Conservation (phyloP, 2,329 filamentous ascomycete species). For the Ciborinia camelliae region DNA sequence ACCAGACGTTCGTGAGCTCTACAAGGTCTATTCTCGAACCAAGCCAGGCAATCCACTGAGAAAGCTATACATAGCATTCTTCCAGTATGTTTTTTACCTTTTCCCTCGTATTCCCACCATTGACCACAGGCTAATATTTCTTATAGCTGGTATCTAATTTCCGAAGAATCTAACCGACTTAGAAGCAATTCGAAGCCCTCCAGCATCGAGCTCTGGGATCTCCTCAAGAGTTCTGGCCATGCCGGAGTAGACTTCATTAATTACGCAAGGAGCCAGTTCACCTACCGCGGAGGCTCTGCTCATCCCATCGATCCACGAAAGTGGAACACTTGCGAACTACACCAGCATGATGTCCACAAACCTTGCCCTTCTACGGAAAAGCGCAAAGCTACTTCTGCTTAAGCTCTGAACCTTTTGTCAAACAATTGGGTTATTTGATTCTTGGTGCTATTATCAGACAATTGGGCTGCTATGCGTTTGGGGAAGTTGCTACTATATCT, state of each 20-base stretch:
- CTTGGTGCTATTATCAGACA: too few relatives aligned
- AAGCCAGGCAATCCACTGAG: neutral
- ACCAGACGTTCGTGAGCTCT: neutral
- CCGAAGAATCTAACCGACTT: neutral
- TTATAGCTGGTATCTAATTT: neutral
- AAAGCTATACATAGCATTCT: neutral
- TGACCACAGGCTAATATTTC: neutral
- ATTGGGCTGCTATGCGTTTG: too few relatives aligned
- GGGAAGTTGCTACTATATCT: too few relatives aligned
- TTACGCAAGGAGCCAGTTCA: neutral
- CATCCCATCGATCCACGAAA: neutral
- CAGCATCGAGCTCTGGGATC: neutral
- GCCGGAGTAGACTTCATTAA: neutral
- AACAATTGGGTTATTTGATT: too few relatives aligned
- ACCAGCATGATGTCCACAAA: neutral
- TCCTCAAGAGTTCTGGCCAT: neutral
- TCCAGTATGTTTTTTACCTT: neutral
- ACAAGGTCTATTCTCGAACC: neutral
- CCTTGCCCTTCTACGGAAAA: neutral
- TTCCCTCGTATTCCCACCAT: rapidly evolving
- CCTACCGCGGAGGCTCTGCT: neutral
- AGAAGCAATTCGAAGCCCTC: neutral
- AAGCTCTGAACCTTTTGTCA: neutral
- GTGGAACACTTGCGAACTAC: neutral
- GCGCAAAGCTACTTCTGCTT: neutral